A percentile compares a stretch with the other conserved stretches of the same genome.
Evolutionary conservation across 495 filamentous ascomycete genomes (phyloP).

Genomic region (Daldinia bambusicola): DNA sequence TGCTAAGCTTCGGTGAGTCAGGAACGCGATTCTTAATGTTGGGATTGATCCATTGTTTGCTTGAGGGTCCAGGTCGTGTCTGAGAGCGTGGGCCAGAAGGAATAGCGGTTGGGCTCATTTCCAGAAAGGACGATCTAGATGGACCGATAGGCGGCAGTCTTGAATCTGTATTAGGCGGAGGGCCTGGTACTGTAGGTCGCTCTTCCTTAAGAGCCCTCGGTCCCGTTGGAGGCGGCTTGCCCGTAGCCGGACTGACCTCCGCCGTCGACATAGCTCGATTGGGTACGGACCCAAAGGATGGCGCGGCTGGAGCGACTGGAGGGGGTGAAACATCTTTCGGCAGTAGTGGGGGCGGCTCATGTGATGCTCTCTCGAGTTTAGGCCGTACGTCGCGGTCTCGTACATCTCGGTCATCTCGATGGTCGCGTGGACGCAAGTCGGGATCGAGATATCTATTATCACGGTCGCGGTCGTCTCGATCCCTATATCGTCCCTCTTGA

Average conservation of each 20-base stretch:
- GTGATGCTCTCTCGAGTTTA: constrained; percentile 56
- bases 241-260: constrained; percentile 53
- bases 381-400: constrained; percentile 63
- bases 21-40: constrained; percentile 57
- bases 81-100: constrained; percentile 68
- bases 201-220: constrained; percentile 62
- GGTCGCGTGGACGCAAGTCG: constrained; percentile 64
- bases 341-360: constrained; percentile 55
- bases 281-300: constrained; percentile 78
- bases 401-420: constrained; percentile 64
- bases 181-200: constrained; percentile 52
- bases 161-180: constrained; percentile 46
- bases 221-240: constrained; percentile 62
- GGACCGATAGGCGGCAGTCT: constrained; percentile 56
- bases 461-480: constrained; percentile 61
- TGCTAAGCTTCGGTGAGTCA: constrained; percentile 56
- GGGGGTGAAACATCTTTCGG: constrained; percentile 70
- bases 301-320: constrained; percentile 82
- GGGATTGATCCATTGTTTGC: constrained; percentile 72
- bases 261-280: constrained; percentile 53
- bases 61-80: constrained; percentile 56
- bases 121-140: constrained; percentile 61
- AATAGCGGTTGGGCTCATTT: constrained; percentile 63
- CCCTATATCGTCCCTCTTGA: constrained; percentile 69
- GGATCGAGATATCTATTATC: constrained; percentile 56